Base-by-base conservation (phyloP, 805 yeast genomes). In the Wickerhamia fluorescens region DNA sequence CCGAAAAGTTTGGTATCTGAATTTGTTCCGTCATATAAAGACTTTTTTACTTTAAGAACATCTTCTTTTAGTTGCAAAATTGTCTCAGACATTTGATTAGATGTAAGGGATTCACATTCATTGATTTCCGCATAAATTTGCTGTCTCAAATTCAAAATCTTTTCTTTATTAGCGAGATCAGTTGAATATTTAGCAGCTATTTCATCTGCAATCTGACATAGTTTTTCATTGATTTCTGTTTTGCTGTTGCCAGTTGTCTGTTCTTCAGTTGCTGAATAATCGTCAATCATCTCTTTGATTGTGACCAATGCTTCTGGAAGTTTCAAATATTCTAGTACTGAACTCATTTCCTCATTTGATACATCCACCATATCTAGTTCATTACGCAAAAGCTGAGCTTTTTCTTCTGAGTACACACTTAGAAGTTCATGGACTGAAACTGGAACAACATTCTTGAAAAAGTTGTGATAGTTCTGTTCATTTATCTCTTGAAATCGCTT, bases 371-470 rank as follows among this genome's bases (percentile, higher is more conserved):
- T 68, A 36, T 88, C 96, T 25, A 77, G 66, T 45, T 85, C 87
- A 24, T 61, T 67, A 44, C 97, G 70, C 25, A 86, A 54, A 20
- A 84, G 56, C 38, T 71, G 75, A 0, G 95, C 89, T 52, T 85
- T 82, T 49, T 84, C 87, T 49, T 89, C 98, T 0, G 95, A 81
- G 51, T 92, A 92, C 38, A 78, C 64, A 37, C 95, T 84, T 30
- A 85, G 73, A 42, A 82, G 75, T 54, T 89, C 95, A 47, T 87
- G 95, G 12, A 89, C 86, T 19, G 77, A 73, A 47, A 87, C 64
- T 2, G 97, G 97, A 5, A 92, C 75, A 13, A 89, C 82, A 37
- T 78, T 79, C 27, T 71, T 79, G 53, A 85, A 85, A 25, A 89
- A 63, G 36, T 77, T 79, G 39, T 53, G 35, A 49, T 56, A 45